Percentiles rank a stretch among this genome's conserved stretches.
Conservation (phyloP, 139 green algal genomes). For the Marvania coccoides region DNA sequence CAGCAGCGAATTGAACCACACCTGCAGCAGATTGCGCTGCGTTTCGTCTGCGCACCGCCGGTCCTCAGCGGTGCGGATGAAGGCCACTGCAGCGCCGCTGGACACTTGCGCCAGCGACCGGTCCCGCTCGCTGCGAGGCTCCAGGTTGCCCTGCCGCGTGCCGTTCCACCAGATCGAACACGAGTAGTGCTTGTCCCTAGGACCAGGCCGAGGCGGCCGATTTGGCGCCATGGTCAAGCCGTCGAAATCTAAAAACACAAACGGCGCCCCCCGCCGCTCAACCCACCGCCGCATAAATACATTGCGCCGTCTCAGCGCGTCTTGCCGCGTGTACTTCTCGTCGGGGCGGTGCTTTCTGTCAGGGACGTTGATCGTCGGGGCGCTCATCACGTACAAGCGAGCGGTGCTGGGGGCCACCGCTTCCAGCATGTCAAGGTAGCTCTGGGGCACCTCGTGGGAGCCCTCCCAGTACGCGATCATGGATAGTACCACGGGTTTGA, state of each 20-base stretch:
- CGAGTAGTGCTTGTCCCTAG: conserved; percentile 12
- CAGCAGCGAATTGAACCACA: conserved; percentile 1
- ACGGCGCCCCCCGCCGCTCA: neutral
- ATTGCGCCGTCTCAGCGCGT: neutral
- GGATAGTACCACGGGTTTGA: neutral
- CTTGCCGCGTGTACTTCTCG: neutral
- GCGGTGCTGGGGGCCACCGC: neutral
- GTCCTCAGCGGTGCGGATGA: conserved; percentile 4
- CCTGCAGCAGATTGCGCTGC: conserved; percentile 14
- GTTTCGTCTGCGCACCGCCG: conserved; percentile 6
- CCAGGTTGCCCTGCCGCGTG: neutral
- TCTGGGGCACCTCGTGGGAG: neutral
- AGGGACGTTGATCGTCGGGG: neutral
- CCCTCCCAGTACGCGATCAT: conserved; percentile 2
- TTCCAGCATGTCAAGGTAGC: neutral
- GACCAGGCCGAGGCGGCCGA: neutral
- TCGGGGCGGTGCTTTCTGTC: too few relatives aligned
- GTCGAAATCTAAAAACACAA: conserved; percentile 5
- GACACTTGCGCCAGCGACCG: too few relatives aligned
- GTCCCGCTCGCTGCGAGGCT: neutral
- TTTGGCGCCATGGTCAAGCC: neutral
- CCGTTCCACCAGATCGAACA: conserved; percentile 6
- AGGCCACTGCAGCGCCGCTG: neutral
- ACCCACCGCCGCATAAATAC: conserved; percentile 8
- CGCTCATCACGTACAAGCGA: neutral